Evolutionary conservation across 2,329 filamentous ascomycete genomes (phyloP).

Genomic region (Scedosporium aurantiacum): DNA sequence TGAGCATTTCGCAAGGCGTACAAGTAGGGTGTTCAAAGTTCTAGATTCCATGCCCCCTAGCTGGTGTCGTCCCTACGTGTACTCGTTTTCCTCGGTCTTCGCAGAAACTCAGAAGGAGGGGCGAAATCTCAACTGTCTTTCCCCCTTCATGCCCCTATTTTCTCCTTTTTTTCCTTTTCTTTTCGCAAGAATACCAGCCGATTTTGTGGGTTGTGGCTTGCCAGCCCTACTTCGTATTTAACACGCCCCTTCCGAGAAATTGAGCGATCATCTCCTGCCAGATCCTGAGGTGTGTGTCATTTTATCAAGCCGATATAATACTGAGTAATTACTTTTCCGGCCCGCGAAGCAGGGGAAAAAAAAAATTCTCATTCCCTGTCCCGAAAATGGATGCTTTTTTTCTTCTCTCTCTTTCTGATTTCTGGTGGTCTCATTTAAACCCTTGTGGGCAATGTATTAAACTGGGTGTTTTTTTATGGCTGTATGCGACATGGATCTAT

Average conservation of each 20-base stretch:
- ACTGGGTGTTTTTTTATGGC: too few relatives aligned
- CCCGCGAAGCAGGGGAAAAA: neutral
- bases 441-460: too few relatives aligned
- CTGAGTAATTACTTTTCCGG: neutral
- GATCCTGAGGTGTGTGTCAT: neutral
- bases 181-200: neutral
- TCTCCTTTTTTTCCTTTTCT: neutral
- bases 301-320: neutral
- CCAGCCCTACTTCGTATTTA: neutral
- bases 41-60: too few relatives aligned
- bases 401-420: neutral
- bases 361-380: neutral
- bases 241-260: neutral
- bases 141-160: neutral
- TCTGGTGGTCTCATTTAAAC: neutral
- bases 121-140: neutral
- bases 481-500: neutral
- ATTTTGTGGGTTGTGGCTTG: neutral
- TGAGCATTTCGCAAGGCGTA: too few relatives aligned
- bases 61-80: neutral
- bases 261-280: neutral
- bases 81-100: too few relatives aligned
- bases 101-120: neutral
- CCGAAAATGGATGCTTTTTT: neutral
- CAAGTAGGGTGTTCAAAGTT: too few relatives aligned